phyloP scores from a whole-genome alignment of 2,329 filamentous ascomycete species.

The Cladosporium cucumerinum region DNA sequence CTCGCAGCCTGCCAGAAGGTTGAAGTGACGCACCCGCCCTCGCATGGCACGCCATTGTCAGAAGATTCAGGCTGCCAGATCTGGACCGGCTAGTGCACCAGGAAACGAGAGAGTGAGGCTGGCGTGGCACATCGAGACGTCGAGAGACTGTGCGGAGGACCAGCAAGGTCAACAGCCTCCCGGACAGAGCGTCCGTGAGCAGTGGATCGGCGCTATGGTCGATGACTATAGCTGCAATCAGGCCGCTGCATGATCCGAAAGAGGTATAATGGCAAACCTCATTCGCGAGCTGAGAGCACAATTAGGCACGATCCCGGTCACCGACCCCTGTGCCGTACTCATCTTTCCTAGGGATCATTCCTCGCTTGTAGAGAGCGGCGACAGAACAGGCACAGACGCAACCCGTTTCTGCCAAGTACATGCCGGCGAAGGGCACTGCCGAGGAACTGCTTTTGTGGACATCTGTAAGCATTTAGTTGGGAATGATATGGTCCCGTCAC shows the following conservation, averaged over 20 bases:
- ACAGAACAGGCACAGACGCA: background rate
- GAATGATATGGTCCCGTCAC: background rate
- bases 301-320: constrained; percentile 14
- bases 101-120: background rate
- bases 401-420: constrained; percentile 9
- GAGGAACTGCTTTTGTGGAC: background rate
- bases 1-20: constrained; percentile 4
- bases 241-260: constrained; percentile 3
- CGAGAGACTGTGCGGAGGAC: constrained; percentile 5
- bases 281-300: constrained; percentile 3
- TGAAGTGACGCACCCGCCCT: constrained; percentile 5
- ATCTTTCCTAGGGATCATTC: background rate
- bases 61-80: constrained; percentile 8
- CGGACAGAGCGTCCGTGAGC: constrained; percentile 6
- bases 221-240: constrained; percentile 11
- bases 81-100: constrained; percentile 13
- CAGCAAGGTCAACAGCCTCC: background rate
- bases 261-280: background rate
- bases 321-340: constrained; percentile 2
- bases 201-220: background rate
- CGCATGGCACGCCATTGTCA: constrained; percentile 12
- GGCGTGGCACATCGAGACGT: constrained; percentile 10
- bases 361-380: background rate
- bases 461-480: background rate
- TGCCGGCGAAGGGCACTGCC: background rate